Percentiles rank a stretch among this genome's conserved stretches.
These are phyloP conservation scores for Saccharum officinarum DNA, from an alignment of 176 grass and related monocot species.

Conservation along the genomic window DNA sequence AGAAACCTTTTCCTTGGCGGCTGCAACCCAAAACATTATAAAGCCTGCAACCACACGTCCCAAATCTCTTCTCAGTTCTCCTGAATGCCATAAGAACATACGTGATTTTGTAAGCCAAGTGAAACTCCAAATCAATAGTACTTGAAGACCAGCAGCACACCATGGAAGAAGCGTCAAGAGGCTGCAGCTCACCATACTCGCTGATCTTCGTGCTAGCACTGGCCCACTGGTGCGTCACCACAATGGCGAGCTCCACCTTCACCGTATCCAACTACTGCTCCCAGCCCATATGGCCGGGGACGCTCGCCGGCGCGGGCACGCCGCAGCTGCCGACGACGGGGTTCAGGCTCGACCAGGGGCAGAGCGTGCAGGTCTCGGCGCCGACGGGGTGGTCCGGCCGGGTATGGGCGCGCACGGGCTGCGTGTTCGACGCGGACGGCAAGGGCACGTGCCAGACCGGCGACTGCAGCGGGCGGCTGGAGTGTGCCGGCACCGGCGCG, in stretches of 20 bases:
- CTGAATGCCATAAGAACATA: not conserved
- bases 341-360: conserved; percentile 68
- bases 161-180: conserved; percentile 44
- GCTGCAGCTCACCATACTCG: conserved; percentile 5
- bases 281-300: conserved; percentile 80
- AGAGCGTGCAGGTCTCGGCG: conserved; percentile 55
- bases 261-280: conserved; percentile 79
- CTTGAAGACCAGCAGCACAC: not conserved
- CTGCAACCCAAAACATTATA: conserved; percentile 37
- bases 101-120: not conserved
- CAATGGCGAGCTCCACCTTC: conserved; percentile 55
- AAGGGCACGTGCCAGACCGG: conserved; percentile 73
- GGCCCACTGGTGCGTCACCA: conserved; percentile 31
- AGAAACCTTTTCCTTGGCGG: conserved; percentile 34
- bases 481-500: conserved; percentile 60
- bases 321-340: conserved; percentile 71
- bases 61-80: conserved; percentile 31
- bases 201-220: conserved; percentile 27
- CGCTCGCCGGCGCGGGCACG: conserved; percentile 75
- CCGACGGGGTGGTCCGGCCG: conserved; percentile 78
- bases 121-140: not conserved
- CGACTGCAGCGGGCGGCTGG: conserved; percentile 62
- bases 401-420: conserved; percentile 80
- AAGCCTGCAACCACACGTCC: conserved; percentile 11
- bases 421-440: conserved; percentile 55